Evolutionary conservation across 208 protist species (phyloP).

Genomic region (Leishmania guyanensis): DNA sequence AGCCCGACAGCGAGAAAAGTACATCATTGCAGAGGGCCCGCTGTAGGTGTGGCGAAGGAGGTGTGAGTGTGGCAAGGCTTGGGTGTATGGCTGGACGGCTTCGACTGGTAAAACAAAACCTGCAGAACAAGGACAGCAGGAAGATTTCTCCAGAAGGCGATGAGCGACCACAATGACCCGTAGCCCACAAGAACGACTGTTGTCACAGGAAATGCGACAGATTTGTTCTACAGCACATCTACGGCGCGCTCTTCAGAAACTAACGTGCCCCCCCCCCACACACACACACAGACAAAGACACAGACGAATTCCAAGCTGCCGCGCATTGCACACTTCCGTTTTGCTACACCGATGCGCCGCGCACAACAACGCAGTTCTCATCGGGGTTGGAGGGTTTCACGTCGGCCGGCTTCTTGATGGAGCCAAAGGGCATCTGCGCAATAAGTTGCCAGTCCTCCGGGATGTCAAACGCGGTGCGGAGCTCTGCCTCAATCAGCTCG

Average conservation of each 20-base stretch:
- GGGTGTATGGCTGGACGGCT: no score
- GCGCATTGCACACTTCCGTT: neutral
- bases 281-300: neutral
- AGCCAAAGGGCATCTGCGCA: constrained; percentile 68
- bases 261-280: no score
- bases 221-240: neutral
- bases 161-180: neutral
- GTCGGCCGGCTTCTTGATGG: constrained; percentile 41
- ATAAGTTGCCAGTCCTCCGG: constrained; percentile 49
- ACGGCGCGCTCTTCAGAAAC: neutral
- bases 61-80: neutral
- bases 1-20: neutral
- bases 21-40: neutral
- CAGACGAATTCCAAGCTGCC: neutral
- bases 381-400: constrained; percentile 41
- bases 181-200: neutral
- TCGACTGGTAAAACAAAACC: neutral
- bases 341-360: constrained; percentile 14
- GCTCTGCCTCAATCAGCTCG: constrained; percentile 41
- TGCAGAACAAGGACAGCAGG: no score
- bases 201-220: neutral
- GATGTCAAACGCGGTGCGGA: constrained; percentile 36
- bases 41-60: neutral
- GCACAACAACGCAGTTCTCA: constrained; percentile 45
- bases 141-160: neutral